Conservation (phyloP, 305 asterid genomes). For the Plantago lanceolata region DNA sequence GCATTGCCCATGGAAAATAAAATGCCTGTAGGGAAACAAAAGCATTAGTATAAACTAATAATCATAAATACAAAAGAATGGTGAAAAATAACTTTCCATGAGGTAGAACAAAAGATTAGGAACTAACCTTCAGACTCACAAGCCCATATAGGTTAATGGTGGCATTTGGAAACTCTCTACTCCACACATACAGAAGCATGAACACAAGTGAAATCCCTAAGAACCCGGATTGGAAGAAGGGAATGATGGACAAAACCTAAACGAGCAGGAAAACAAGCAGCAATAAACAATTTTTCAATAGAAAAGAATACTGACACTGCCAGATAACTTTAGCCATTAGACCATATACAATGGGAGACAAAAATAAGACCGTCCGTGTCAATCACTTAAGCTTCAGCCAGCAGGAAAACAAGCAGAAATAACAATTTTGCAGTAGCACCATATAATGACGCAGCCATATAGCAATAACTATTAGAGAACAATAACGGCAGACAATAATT, state of each 20-base stretch:
- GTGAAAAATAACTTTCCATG: neutral
- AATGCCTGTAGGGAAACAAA: constrained; percentile 58
- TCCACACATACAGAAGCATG: constrained; percentile 96
- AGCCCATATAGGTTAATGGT: constrained; percentile 82
- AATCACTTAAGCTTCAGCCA: too few species aligned
- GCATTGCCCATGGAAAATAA: constrained; percentile 98
- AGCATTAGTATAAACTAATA: neutral
- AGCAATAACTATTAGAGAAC: too few species aligned
- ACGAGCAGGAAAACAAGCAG: constrained; percentile 22
- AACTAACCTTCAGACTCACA: constrained; percentile 68
- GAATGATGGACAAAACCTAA: constrained; percentile 73
- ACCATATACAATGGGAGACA: too few species aligned
- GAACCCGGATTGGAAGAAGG: constrained; percentile 59
- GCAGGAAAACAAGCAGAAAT: too few species aligned
- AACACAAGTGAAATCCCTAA: constrained; percentile 81
- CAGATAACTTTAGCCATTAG: too few species aligned
- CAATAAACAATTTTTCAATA: constrained; percentile 14
- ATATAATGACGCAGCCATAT: too few species aligned
- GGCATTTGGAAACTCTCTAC: constrained; percentile 90
- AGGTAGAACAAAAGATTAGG: constrained; percentile 4
- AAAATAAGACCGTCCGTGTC: too few species aligned
- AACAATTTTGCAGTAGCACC: too few species aligned
- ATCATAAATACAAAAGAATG: neutral
- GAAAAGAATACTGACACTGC: neutral
- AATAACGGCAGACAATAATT: too few species aligned